Evolutionary conservation across 2,329 filamentous ascomycete genomes (phyloP).

Genomic region (Xylariales sp.): DNA sequence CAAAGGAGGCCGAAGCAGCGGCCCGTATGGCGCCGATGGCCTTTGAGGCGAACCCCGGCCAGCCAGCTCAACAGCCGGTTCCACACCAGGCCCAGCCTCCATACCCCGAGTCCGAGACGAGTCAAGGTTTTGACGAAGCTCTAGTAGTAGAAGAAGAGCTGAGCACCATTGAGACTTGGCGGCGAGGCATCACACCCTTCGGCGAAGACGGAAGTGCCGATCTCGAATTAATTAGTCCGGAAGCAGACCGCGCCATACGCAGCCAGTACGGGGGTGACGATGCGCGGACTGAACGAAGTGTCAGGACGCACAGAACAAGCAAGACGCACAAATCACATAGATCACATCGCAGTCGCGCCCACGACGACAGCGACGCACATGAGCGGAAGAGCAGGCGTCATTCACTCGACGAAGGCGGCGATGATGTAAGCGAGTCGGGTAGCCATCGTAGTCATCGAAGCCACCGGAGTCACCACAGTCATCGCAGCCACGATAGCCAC

Average conservation of each 20-base stretch:
- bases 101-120: slow-evolving; percentile 44
- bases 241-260: slow-evolving; percentile 61
- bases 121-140: slow-evolving; percentile 62
- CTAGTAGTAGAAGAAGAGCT: slow-evolving; percentile 68
- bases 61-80: slow-evolving; percentile 1
- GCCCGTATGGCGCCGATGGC: slow-evolving; percentile 48
- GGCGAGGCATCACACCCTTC: slow-evolving; percentile 64
- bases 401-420: slow-evolving; percentile 40
- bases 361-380: slow-evolving; percentile 33
- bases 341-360: slow-evolving; percentile 41
- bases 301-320: slow-evolving; percentile 45
- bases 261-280: slow-evolving; percentile 57
- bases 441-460: slow-evolving; percentile 49
- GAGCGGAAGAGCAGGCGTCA: slow-evolving; percentile 47
- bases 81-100: slow-evolving; percentile 15
- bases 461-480: slow-evolving; percentile 50
- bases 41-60: slow-evolving; percentile 43
- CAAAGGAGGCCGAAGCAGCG: slow-evolving; percentile 43
- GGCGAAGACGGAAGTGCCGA: slow-evolving; percentile 62
- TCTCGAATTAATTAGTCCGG: slow-evolving; percentile 67
- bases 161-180: slow-evolving; percentile 69
- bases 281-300: slow-evolving; percentile 47
- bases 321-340: slow-evolving; percentile 49
- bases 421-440: slow-evolving; percentile 52
- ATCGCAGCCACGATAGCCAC: slow-evolving; percentile 51